A percentile compares a stretch with the other conserved stretches of the same genome.
These are phyloP conservation scores for Arthrobotrys megalospora DNA, from an alignment of 2,329 filamentous ascomycete genomes.

Conservation along the genomic window DNA sequence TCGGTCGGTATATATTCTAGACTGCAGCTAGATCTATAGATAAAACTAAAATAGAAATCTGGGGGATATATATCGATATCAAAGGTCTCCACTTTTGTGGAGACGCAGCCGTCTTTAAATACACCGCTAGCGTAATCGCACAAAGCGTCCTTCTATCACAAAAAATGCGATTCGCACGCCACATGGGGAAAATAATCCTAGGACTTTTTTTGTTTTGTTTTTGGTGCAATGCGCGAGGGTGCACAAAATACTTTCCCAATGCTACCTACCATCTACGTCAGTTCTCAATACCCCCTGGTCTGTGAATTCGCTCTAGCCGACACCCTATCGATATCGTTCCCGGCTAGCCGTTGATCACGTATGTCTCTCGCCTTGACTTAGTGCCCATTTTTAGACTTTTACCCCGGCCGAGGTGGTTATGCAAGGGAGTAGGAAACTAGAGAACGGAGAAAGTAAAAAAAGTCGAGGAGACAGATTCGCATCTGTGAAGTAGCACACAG, in stretches of 20 bases:
- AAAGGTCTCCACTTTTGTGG: neutral
- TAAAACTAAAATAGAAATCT: neutral
- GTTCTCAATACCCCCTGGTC: constrained; percentile 19
- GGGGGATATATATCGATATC: neutral
- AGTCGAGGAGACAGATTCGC: no score
- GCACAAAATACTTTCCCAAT: constrained; percentile 12
- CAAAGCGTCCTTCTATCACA: neutral
- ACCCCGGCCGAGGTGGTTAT: neutral
- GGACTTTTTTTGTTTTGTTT: constrained; percentile 5
- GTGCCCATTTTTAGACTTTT: constrained; percentile 43
- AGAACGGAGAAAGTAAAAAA: neutral
- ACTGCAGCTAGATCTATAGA: neutral
- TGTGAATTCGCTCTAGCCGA: constrained; percentile 29
- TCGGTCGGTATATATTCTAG: neutral
- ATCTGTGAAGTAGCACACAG: no score
- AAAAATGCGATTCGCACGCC: neutral
- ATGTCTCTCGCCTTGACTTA: constrained; percentile 9
- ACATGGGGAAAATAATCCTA: neutral
- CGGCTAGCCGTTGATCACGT: constrained; percentile 27
- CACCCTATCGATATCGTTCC: constrained; percentile 6
- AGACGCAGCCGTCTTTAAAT: neutral
- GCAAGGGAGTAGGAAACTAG: neutral
- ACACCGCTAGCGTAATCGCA: neutral
- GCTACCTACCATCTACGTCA: constrained; percentile 55
- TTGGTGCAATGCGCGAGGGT: neutral